A percentile compares a stretch with the other conserved stretches of the same genome.
These are phyloP conservation scores for Paramecium sonneborni DNA, from an alignment of 73 alveolate species.

Conservation along the genomic window DNA sequence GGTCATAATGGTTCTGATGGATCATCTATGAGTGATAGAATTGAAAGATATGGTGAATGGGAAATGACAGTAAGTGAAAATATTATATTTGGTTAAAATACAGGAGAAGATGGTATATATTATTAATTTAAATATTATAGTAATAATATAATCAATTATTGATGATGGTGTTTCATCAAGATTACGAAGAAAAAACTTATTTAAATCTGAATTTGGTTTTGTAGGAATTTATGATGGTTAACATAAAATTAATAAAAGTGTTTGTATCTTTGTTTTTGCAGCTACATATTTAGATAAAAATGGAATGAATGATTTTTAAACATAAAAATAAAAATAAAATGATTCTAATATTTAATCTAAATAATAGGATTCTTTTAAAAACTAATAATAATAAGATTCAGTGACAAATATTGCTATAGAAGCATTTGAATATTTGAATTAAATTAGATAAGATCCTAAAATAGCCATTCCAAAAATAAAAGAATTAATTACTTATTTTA, in stretches of 20 bases:
- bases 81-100: conserved; percentile 74
- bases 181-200: background rate
- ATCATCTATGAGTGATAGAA: conserved; percentile 76
- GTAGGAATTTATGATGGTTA: background rate
- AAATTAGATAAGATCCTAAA: too few species aligned
- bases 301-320: too few species aligned
- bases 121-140: conserved; percentile 66
- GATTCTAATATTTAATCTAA: too few species aligned
- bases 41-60: conserved; percentile 80
- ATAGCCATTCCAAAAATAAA: too few species aligned
- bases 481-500: too few species aligned
- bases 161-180: background rate
- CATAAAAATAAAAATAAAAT: too few species aligned
- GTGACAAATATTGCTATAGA: too few species aligned
- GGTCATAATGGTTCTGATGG: conserved; percentile 84
- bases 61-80: conserved; percentile 80
- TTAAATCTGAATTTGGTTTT: background rate
- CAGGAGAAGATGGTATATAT: conserved; percentile 79
- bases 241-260: background rate
- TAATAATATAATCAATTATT: too few species aligned
- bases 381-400: too few species aligned
- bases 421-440: too few species aligned
- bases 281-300: background rate
- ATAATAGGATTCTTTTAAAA: too few species aligned
- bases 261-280: background rate